These are phyloP conservation scores for Cercospora sp. DNA, from an alignment of 2,329 filamentous ascomycete genomes.

Conservation along the genomic window DNA sequence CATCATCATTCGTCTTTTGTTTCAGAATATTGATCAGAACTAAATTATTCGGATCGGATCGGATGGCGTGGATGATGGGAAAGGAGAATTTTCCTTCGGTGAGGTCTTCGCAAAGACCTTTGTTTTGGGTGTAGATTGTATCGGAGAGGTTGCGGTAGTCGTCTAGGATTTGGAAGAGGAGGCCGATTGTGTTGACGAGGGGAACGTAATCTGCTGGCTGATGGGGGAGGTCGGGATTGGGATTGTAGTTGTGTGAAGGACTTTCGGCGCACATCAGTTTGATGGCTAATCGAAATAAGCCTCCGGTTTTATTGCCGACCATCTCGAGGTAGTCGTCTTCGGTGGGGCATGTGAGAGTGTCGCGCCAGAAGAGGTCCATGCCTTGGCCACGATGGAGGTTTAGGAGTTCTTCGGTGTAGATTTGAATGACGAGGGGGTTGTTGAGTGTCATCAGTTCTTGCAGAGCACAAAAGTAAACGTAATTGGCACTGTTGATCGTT, in stretches of 20 bases:
- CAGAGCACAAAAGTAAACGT: constrained; percentile 80
- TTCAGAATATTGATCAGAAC: constrained; percentile 89
- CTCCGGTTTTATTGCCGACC: constrained; percentile 88
- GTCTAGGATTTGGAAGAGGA: constrained; percentile 87
- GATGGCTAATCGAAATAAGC: constrained; percentile 79
- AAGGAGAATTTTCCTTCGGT: constrained; percentile 98
- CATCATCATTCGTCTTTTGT: constrained; percentile 81
- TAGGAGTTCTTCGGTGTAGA: constrained; percentile 79
- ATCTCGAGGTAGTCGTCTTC: constrained; percentile 93
- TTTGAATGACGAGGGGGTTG: constrained; percentile 65
- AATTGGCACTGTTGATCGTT: constrained; percentile 88
- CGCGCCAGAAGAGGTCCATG: constrained; percentile 89
- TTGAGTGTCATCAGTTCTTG: constrained; percentile 70
- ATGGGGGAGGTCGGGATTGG: constrained; percentile 10
- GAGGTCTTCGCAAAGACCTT: constrained; percentile 91
- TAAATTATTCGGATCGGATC: constrained; percentile 68
- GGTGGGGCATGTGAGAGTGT: constrained; percentile 77
- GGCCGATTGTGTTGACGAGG: constrained; percentile 79
- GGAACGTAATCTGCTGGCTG: constrained; percentile 66
- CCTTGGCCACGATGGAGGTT: constrained; percentile 85
- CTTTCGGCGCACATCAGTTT: constrained; percentile 84
- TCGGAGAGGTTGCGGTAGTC: constrained; percentile 84
- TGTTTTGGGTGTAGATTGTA: constrained; percentile 72
- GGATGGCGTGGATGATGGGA: constrained; percentile 90
- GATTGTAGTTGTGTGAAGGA: constrained; percentile 36